Conservation (phyloP, 192 early-diverging fungal genomes). For the Oehlia diaphana region DNA sequence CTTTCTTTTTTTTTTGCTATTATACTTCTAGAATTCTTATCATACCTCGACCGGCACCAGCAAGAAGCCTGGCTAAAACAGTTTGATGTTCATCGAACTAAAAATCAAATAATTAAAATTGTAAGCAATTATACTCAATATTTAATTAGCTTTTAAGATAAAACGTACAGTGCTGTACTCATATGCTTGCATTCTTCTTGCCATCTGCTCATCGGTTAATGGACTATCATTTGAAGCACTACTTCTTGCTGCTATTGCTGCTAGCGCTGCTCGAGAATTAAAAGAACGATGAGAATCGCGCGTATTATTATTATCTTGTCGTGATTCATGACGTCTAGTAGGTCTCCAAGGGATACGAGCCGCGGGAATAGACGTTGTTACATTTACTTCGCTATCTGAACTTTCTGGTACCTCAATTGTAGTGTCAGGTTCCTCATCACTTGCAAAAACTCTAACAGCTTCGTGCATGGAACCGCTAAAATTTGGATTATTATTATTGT, state of each 20-base stretch:
- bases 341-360: neutral
- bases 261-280: neutral
- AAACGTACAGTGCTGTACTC: conserved; percentile 12
- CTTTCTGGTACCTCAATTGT: conserved; percentile 9
- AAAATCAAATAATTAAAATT: neutral
- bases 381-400: conserved; percentile 10
- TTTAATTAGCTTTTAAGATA: too few species aligned
- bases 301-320: neutral
- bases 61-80: conserved; percentile 15
- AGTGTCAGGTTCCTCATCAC: conserved; percentile 12
- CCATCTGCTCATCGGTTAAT: conserved; percentile 4
- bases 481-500: neutral
- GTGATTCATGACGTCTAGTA: neutral
- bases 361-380: neutral
- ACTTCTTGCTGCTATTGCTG: neutral
- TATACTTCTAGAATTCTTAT: neutral
- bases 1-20: neutral
- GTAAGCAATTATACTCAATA: too few species aligned
- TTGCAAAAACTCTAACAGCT: neutral
- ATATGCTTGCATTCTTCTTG: conserved; percentile 14
- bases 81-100: neutral
- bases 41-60: neutral
- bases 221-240: neutral
- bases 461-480: neutral
- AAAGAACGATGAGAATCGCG: neutral